phyloP scores from a whole-genome alignment of 805 yeast species.

The Starmerella lactis-condensi region DNA sequence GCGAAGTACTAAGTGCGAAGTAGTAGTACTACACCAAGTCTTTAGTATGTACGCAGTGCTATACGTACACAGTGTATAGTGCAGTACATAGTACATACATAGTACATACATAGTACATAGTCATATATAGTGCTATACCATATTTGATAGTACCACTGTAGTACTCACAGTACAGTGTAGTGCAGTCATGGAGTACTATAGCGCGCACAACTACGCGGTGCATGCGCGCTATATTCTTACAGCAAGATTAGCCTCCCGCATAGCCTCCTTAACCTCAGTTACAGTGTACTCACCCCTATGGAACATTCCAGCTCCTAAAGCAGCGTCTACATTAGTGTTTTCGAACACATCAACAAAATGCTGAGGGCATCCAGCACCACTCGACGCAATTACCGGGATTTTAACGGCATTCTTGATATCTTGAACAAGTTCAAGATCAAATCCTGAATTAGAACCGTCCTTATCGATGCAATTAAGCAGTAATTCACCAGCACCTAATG shows the following conservation, averaged over 20 bases:
- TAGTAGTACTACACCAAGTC: neutral
- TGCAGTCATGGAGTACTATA: neutral
- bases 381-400: conserved; percentile 91
- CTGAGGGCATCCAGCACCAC: conserved; percentile 89
- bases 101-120: too few species aligned
- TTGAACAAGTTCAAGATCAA: conserved; percentile 64
- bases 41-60: neutral
- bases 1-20: too few species aligned
- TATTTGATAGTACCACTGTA: too few species aligned
- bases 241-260: conserved; percentile 40
- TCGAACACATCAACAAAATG: conserved; percentile 80
- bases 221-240: conserved; percentile 24
- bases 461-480: conserved; percentile 85
- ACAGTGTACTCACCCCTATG: conserved; percentile 90
- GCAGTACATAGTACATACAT: too few species aligned
- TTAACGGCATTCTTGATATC: conserved; percentile 59
- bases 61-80: too few species aligned
- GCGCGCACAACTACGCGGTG: neutral
- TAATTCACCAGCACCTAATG: conserved; percentile 90
- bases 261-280: conserved; percentile 54
- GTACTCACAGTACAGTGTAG: neutral
- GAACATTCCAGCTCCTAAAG: conserved; percentile 96
- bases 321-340: conserved; percentile 79
- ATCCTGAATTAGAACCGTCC: conserved; percentile 93
- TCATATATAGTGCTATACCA: too few species aligned